Base-by-base conservation (phyloP, 805 yeast species). In the Starmera pachycereana region DNA sequence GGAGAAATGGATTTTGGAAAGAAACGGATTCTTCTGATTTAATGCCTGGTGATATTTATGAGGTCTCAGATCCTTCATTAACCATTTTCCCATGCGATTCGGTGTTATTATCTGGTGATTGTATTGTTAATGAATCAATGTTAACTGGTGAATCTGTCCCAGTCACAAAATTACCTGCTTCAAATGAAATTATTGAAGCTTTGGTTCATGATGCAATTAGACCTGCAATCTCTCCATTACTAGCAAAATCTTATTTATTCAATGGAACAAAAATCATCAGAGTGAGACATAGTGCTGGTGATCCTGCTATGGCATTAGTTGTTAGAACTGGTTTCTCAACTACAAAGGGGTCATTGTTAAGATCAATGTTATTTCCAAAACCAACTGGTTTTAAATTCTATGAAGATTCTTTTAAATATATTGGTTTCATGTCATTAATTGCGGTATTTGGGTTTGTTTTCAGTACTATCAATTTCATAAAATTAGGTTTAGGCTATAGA, bases 111-210 rank as follows among this genome's bases (percentile, higher is more conserved):
- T 76, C 88, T 29, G 98, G 99, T 38, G 97, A 89, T 56, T 85
- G 95, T 56, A 88, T 92, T 40, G 83, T 92, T n/a, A 92, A 92
- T 58, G 99, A 92, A 57, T 84, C 97, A 6, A 92, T 92, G 96
- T 69, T 92, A 16, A 92, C 99, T 0, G 99, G 99, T 32, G 99
- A 92, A 58, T 87, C 96, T 39, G 97, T 92, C 1, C 98, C 99
- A 0, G 96, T 92, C 3, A 76, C 96, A 0, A 92, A 92, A 57
- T 45, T 68, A 10, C 72, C 84, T 2, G 86, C 92, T 2, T 62
- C 70, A 1, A 69, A 72, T 12, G 88, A 79, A 8, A 68, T 79
- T 0, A 72, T 87, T 32, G 61, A 61, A n/a, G 65, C 66, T 16
- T 58, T 85, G 37, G 65, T 76, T 3, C 68, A 68, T n/a, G 80